Base-by-base conservation (phyloP, 2,329 filamentous ascomycete genomes). In the Ophiostoma australiae region DNA sequence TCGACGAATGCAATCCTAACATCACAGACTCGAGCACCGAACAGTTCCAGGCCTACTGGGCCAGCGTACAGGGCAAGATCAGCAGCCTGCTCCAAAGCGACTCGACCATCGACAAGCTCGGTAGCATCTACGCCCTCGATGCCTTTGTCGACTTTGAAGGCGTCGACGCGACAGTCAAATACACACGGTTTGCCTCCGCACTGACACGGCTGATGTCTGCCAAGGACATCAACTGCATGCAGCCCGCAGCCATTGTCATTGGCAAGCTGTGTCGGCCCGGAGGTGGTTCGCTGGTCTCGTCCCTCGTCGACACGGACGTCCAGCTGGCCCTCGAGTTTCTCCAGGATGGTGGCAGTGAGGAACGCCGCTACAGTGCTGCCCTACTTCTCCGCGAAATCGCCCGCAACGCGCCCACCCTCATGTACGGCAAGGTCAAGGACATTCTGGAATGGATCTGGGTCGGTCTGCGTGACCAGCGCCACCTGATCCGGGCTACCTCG, bases 361-460 rank as follows among this genome's bases (percentile, higher is more conserved):
- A 94, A 78, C 87, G 94, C 76, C 88, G 95, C 76, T 97, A 98
- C 78, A 94, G 94, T 72, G 94, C 95, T 23, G 94, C 97, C 8
- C 86, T 99, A 33, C 90, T 97, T 41, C 86, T 99, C 70, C 89
- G 94, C 72, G 95, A 99, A 79, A 85, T 99, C 72, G 93, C 94
- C 7, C 89, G 92, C 76, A 97, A 95, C 78, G 97, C 94, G 2
- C 94, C 94, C 4, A 99, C 95, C 0, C 85, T 99, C 71, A 93
- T 99, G 82, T 99, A 97, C 80, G 89, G 91, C 74, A 98, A 96
- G 81, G 94, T 98, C 69, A 90, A 91, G n/a, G 90, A 95, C 78
- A 92, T 99, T 69, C 93, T 99, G 77, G 93, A 97, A 76, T 90
- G 97, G 79, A 93, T 99, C 74, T 98, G 95, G 95, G 91, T 97